Percentiles rank a stretch among this genome's conserved stretches.
phyloP scores from a whole-genome alignment of 306 rosid species.

The Medicago arabica region DNA sequence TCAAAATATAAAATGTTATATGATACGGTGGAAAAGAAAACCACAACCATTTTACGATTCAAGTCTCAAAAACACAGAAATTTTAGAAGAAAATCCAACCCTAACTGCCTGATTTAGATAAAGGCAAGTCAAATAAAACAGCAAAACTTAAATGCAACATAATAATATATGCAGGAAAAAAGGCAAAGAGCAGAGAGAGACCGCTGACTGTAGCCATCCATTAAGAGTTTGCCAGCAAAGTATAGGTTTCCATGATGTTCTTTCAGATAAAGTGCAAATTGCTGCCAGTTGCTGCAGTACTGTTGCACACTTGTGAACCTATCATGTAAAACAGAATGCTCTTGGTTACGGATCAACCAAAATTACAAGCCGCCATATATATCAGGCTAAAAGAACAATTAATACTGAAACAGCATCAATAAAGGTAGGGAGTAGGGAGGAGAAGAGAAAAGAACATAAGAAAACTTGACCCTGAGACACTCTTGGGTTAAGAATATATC shows the following conservation, averaged over 20 bases:
- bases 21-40: slow-evolving; percentile 16
- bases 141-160: slow-evolving; percentile 35
- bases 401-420: slow-evolving; percentile 8
- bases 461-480: slow-evolving; percentile 16
- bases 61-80: slow-evolving; percentile 25
- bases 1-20: slow-evolving; percentile 1
- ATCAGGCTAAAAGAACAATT: slow-evolving; percentile 29
- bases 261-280: slow-evolving; percentile 80
- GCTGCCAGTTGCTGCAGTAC: slow-evolving; percentile 94
- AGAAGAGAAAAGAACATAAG: background rate
- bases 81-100: slow-evolving; percentile 24
- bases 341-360: slow-evolving; percentile 36
- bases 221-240: slow-evolving; percentile 86
- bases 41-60: background rate
- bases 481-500: slow-evolving; percentile 29
- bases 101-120: background rate
- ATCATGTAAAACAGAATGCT: slow-evolving; percentile 34
- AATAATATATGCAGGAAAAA: slow-evolving; percentile 35
- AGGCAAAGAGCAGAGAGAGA: slow-evolving; percentile 54
- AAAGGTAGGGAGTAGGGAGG: slow-evolving; percentile 7
- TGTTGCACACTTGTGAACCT: slow-evolving; percentile 99
- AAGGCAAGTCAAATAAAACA: slow-evolving; percentile 34
- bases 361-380: slow-evolving; percentile 15
- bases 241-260: slow-evolving; percentile 74
- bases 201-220: slow-evolving; percentile 92